These are phyloP conservation scores for Aphanomyces astaci DNA, from an alignment of 352 stramenopile genomes.

Conservation along the genomic window DNA sequence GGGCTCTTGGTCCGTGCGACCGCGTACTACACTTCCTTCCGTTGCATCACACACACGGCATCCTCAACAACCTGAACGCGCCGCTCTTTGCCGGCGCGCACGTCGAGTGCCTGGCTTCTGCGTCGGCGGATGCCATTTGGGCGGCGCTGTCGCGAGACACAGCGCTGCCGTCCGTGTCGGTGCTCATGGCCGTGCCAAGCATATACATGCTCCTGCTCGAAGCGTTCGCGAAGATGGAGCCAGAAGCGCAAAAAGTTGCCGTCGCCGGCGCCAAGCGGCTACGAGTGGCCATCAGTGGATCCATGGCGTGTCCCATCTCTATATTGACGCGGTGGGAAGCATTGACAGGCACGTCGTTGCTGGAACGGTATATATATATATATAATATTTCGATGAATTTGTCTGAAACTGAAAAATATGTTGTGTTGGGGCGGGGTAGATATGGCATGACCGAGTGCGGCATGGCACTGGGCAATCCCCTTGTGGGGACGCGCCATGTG, in stretches of 20 bases:
- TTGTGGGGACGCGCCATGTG: conserved; percentile 54
- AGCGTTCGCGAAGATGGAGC: conserved; percentile 36
- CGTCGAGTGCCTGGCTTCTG: conserved; percentile 1
- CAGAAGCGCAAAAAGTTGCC: background rate
- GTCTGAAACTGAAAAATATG: no score
- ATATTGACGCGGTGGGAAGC: conserved; percentile 75
- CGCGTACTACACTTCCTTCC: conserved; percentile 84
- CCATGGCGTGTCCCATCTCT: conserved; percentile 75
- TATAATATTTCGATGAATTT: no score
- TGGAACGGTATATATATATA: conserved; percentile 76
- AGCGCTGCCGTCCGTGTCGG: conserved; percentile 30
- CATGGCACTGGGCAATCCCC: conserved; percentile 86
- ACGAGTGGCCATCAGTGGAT: conserved; percentile 65
- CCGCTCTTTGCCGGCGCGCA: background rate
- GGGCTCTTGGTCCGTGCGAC: conserved; percentile 65
- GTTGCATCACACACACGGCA: conserved; percentile 86
- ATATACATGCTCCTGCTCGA: conserved; percentile 88
- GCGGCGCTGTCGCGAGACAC: background rate
- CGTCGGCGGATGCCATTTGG: conserved; percentile 2
- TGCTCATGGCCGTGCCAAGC: conserved; percentile 79
- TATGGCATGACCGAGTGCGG: conserved; percentile 90
- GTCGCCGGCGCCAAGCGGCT: conserved; percentile 23
- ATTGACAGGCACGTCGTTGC: conserved; percentile 68
- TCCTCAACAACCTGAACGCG: conserved; percentile 76
- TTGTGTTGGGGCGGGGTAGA: background rate